These are phyloP conservation scores for Hypomyces rosellus DNA, from an alignment of 2,329 filamentous ascomycete species.

Conservation along the genomic window DNA sequence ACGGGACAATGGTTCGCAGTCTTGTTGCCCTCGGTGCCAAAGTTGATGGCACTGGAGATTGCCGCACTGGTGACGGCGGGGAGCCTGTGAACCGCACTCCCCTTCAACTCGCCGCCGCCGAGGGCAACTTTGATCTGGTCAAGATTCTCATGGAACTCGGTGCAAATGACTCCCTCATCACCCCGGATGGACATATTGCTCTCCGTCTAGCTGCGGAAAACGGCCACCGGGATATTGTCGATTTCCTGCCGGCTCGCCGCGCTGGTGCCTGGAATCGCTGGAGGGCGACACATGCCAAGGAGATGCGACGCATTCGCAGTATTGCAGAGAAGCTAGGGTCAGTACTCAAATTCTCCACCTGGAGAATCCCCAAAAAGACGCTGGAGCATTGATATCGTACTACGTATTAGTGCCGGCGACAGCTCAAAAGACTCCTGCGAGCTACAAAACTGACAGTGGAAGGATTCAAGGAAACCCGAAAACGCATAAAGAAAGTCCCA, in stretches of 20 bases:
- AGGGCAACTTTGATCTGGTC: slow-evolving; percentile 35
- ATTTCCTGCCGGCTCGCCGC: slow-evolving; percentile 33
- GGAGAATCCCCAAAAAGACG: slow-evolving; percentile 19
- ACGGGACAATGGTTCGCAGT: slow-evolving; percentile 4
- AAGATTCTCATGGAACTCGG: slow-evolving; percentile 33
- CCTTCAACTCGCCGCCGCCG: slow-evolving; percentile 36
- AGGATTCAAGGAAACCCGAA: slow-evolving; percentile 19
- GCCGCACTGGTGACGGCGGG: slow-evolving; percentile 10
- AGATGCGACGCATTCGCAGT: slow-evolving; percentile 20
- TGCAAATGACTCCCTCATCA: slow-evolving; percentile 37
- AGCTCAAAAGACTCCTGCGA: slow-evolving; percentile 22
- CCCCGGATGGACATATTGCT: slow-evolving; percentile 39
- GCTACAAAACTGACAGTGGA: slow-evolving; percentile 13
- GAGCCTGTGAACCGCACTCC: slow-evolving; percentile 32
- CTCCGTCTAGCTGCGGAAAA: slow-evolving; percentile 37
- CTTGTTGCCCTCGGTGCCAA: slow-evolving; percentile 17
- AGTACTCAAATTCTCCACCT: slow-evolving; percentile 22
- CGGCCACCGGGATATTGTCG: slow-evolving; percentile 37
- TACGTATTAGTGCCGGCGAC: slow-evolving; percentile 23
- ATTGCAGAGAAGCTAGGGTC: slow-evolving; percentile 18
- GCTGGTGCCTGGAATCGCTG: slow-evolving; percentile 34
- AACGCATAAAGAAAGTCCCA: slow-evolving; percentile 14
- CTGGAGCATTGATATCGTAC: slow-evolving; percentile 17
- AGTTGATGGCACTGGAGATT: slow-evolving; percentile 23
- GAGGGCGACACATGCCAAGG: slow-evolving; percentile 24